Percentiles rank a stretch among this genome's conserved stretches.
Conservation (phyloP, 495 filamentous ascomycete genomes). For the Penicillium arizonense region DNA sequence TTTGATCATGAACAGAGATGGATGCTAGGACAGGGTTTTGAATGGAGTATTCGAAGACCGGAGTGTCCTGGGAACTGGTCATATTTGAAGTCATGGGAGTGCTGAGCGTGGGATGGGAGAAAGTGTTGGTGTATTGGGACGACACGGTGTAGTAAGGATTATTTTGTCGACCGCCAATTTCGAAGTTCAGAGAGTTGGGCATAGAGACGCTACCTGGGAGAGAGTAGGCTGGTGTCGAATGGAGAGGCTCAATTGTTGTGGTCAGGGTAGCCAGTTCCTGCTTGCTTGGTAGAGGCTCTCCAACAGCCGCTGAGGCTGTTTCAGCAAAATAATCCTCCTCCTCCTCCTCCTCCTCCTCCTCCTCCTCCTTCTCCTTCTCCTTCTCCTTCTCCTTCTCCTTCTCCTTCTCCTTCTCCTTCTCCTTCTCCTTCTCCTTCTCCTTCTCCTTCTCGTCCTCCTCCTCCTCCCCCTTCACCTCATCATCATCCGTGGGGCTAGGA, state of each 20-base stretch:
- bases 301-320: background rate
- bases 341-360: no score
- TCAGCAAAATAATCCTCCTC: slow-evolving; percentile 20
- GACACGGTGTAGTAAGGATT: slow-evolving; percentile 27
- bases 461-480: slow-evolving; percentile 9
- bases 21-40: slow-evolving; percentile 26
- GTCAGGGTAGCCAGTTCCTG: slow-evolving; percentile 25
- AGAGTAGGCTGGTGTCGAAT: slow-evolving; percentile 4
- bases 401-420: no score
- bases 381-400: no score
- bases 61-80: slow-evolving; percentile 28
- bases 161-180: slow-evolving; percentile 21
- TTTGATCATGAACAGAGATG: slow-evolving; percentile 21
- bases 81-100: slow-evolving; percentile 24
- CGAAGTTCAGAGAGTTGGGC: slow-evolving; percentile 30
- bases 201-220: slow-evolving; percentile 25
- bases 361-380: no score
- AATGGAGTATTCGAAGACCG: slow-evolving; percentile 30
- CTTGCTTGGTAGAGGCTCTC: slow-evolving; percentile 25
- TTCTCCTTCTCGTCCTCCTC: no score
- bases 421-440: no score
- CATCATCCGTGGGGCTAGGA: slow-evolving; percentile 31
- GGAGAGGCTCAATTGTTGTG: slow-evolving; percentile 25
- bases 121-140: slow-evolving; percentile 31
- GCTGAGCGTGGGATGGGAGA: slow-evolving; percentile 29